Evolutionary conservation across 2,329 filamentous ascomycete genomes (phyloP).

Genomic region (Plectosphaerella cucumerina): DNA sequence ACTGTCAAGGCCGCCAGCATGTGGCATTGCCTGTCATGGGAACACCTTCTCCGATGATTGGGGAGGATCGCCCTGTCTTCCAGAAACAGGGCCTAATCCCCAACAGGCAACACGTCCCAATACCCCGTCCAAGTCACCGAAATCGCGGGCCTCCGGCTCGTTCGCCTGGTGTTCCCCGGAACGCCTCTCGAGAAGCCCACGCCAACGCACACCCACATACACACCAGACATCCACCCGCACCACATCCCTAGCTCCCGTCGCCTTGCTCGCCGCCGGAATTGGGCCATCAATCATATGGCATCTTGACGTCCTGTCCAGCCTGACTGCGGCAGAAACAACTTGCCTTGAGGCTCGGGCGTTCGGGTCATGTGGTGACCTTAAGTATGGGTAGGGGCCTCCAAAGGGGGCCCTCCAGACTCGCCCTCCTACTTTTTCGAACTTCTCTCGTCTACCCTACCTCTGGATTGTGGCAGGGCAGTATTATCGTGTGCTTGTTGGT

Average conservation of each 20-base stretch:
- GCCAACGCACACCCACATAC: background rate
- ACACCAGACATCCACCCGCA: too few species aligned
- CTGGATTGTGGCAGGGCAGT: background rate
- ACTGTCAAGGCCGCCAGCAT: background rate
- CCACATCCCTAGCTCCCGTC: background rate
- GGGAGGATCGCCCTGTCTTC: background rate
- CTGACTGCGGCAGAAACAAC: background rate
- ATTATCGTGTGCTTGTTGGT: background rate
- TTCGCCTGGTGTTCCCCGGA: background rate
- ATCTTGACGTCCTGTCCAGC: background rate
- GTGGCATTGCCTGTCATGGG: background rate
- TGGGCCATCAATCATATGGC: background rate
- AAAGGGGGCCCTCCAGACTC: background rate
- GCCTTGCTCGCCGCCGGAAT: background rate
- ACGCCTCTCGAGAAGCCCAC: background rate
- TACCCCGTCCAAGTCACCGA: background rate
- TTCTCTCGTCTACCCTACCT: background rate
- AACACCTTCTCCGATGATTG: background rate
- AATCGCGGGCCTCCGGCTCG: background rate
- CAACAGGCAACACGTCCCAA: background rate
- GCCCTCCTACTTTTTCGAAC: background rate
- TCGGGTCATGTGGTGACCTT: background rate
- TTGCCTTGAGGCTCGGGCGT: background rate
- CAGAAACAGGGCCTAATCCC: background rate
- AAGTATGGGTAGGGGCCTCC: background rate